Evolutionary conservation across 2,329 filamentous ascomycete genomes (phyloP).

Genomic region (Gliomastix tumulicola): DNA sequence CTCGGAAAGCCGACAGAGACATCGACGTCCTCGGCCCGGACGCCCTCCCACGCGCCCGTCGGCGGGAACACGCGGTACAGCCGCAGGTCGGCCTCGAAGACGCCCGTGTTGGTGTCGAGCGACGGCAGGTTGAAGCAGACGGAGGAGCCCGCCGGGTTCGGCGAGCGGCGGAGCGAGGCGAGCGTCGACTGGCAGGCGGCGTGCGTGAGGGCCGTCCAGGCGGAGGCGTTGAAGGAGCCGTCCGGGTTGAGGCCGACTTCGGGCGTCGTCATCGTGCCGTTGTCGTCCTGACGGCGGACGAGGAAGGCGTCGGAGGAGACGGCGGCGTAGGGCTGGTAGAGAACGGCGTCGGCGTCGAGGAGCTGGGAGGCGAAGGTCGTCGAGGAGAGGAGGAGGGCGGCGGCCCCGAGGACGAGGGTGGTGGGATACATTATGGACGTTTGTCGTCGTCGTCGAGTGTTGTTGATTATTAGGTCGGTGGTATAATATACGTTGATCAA

Average conservation of each 20-base stretch:
- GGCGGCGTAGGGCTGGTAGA: constrained; percentile 17
- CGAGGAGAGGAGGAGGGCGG: constrained; percentile 6
- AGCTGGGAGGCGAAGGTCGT: constrained; percentile 8
- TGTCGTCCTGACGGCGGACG: constrained; percentile 2
- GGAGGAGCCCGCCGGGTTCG: constrained; percentile 70
- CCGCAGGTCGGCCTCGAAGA: constrained; percentile 71
- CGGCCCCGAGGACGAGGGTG: neutral
- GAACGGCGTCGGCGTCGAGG: constrained; percentile 19
- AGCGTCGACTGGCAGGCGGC: constrained; percentile 55
- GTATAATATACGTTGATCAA: neutral
- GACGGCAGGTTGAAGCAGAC: constrained; percentile 78
- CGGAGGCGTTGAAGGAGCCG: constrained; percentile 42
- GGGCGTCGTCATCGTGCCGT: constrained; percentile 8
- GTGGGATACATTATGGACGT: neutral
- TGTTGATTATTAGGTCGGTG: too few species aligned
- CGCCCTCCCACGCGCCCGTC: constrained; percentile 42
- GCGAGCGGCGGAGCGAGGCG: constrained; percentile 44
- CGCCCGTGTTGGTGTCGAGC: constrained; percentile 58
- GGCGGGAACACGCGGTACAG: constrained; percentile 63
- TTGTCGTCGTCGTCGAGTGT: neutral
- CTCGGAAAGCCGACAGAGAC: constrained; percentile 44
- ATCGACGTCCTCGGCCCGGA: constrained; percentile 43
- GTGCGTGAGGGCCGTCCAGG: constrained; percentile 49
- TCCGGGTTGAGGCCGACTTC: constrained; percentile 23
- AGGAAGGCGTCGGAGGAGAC: constrained; percentile 6